phyloP scores from a whole-genome alignment of 2,329 filamentous ascomycete genomes.

The Conoideocrella luteorostrata region DNA sequence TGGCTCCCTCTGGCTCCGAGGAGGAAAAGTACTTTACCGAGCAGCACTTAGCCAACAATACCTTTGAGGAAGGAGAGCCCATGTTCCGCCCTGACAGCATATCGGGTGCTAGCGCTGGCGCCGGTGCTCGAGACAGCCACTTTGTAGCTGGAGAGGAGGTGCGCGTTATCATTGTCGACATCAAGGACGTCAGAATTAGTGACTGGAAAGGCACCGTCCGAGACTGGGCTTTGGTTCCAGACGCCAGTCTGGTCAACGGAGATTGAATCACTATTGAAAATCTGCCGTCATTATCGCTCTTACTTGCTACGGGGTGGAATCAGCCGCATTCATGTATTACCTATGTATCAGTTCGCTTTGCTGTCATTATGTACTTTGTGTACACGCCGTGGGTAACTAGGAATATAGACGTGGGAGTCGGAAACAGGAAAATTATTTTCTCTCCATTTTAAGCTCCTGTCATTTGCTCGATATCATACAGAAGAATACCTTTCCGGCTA shows the following conservation, averaged over 20 bases:
- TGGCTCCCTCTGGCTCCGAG: constrained; percentile 66
- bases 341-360: too few relatives aligned
- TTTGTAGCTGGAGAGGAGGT: constrained; percentile 80
- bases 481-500: background rate
- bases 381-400: too few relatives aligned
- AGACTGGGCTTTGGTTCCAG: constrained; percentile 58
- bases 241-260: constrained; percentile 34
- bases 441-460: background rate
- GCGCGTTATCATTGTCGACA: constrained; percentile 77
- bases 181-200: constrained; percentile 79
- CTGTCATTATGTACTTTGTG: too few relatives aligned
- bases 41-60: constrained; percentile 86
- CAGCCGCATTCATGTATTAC: too few relatives aligned
- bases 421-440: too few relatives aligned
- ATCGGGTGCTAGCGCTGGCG: constrained; percentile 37
- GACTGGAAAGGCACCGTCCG: constrained; percentile 93
- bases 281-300: background rate
- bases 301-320: background rate
- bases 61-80: constrained; percentile 55
- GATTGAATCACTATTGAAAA: constrained; percentile 7
- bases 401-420: too few relatives aligned
- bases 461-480: background rate
- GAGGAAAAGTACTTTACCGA: constrained; percentile 81
- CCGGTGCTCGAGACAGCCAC: constrained; percentile 52
- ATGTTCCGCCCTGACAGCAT: constrained; percentile 24